Evolutionary conservation across 371 early-diverging fungal species (phyloP).

Genomic region (Mucor indicus): DNA sequence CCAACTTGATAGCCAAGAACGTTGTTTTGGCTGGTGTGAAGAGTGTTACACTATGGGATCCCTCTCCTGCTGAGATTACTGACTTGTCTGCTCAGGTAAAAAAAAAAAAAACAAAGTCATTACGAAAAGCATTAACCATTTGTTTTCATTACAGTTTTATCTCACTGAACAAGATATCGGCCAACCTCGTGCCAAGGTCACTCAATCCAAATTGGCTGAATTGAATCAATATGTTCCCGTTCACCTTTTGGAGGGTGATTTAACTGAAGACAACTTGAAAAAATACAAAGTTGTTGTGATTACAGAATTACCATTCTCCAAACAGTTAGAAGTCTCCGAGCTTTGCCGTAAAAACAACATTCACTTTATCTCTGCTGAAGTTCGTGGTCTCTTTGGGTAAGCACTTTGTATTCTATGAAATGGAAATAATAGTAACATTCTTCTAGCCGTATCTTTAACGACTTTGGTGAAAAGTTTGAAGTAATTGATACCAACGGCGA

Average conservation of each 20-base stretch:
- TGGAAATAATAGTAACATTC: background rate
- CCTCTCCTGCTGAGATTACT: slow-evolving; percentile 62
- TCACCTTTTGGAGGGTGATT: slow-evolving; percentile 73
- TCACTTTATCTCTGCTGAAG: slow-evolving; percentile 92
- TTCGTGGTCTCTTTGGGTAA: slow-evolving; percentile 94
- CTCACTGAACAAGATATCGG: slow-evolving; percentile 89
- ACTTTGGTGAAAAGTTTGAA: slow-evolving; percentile 92
- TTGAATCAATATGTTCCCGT: slow-evolving; percentile 98
- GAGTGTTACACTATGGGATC: slow-evolving; percentile 94
- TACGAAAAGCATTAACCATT: background rate
- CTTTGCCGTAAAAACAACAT: slow-evolving; percentile 82
- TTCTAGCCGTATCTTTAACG: slow-evolving; percentile 82
- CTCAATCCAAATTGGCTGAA: slow-evolving; percentile 86
- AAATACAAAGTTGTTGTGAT: slow-evolving; percentile 88
- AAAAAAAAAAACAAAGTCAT: background rate
- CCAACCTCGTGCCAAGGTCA: slow-evolving; percentile 80
- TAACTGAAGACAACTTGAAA: slow-evolving; percentile 67
- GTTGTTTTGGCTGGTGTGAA: slow-evolving; percentile 99
- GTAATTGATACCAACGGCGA: slow-evolving; percentile 96
- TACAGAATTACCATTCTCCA: slow-evolving; percentile 74
- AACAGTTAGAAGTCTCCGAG: slow-evolving; percentile 90
- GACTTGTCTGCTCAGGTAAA: slow-evolving; percentile 95
- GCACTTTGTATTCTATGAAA: too few species aligned
- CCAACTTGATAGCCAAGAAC: slow-evolving; percentile 86
- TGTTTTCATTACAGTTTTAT: slow-evolving; percentile 81